Base-by-base conservation (phyloP, 306 rosid genomes). In the Citrullus colocynthis region DNA sequence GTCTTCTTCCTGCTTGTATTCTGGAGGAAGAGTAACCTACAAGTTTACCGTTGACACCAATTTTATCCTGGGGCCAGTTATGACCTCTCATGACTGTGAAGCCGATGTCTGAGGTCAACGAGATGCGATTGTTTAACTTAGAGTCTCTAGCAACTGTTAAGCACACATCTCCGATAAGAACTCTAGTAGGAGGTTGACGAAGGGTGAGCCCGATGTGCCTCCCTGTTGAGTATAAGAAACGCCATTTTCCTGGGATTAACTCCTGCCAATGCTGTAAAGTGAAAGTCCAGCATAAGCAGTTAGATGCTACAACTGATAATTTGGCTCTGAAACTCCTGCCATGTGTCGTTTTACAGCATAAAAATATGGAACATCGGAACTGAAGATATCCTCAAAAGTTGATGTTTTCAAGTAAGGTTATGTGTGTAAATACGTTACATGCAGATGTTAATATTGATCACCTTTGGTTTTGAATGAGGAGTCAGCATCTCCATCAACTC, bases 401-500 rank as follows among this genome's bases (percentile, higher is more conserved):
- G 24, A 12, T 15, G 16, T 24, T 72, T 70, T 72, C 21, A 48
- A 42, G 42, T 9, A 72, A 28, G 18, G 24, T 8, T 59, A 28
- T 69, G 57, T 10, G 59, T 14, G 66, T 32, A 69, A 73, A 24
- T 67, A 5, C n/a, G 37, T 75, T 9, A 20, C 16, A 18, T 20
- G 41, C 6, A 76, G 41, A 59, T 30, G 80, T 78, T 62, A 24
- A 48, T 8, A 55, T 45, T 9, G 70, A 60, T 83, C 85, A 94
- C 98, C 97, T 87, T 95, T 77, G 97, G 97, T 88, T 83, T 89
- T 79, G 96, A 83, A 83, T 95, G 89, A 76, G 97, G 92, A 87
- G 91, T 92, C 89, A 92, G 82, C 97, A 89, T 89, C 90, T 95
- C 97, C 93, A 95, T 86, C 64, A 95, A 85, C 82, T 92, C 98